Percentiles rank a stretch among this genome's conserved stretches.
Evolutionary conservation across 140 eudicot species (phyloP).

Genomic region (Flaveria floridana): DNA sequence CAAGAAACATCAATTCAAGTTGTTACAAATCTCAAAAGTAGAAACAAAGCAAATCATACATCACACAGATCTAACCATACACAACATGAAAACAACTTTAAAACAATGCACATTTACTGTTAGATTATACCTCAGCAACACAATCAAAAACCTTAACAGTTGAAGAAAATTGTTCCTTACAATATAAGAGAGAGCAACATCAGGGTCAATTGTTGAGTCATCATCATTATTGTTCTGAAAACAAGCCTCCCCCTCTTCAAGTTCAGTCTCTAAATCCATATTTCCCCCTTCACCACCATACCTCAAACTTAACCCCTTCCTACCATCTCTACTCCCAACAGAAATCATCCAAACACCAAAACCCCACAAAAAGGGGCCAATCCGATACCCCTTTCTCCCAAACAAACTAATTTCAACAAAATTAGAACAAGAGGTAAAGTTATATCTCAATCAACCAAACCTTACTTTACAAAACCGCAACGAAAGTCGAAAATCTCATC

Average conservation of each 20-base stretch:
- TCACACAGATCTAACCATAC: conserved; percentile 32
- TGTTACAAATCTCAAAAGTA: conserved; percentile 2
- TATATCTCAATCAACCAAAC: conserved; percentile 38
- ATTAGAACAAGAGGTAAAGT: neutral
- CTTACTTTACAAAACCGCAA: conserved; percentile 32
- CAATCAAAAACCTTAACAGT: neutral
- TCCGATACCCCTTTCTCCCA: conserved; percentile 22
- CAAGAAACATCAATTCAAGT: conserved; percentile 12
- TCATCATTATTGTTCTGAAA: conserved; percentile 43
- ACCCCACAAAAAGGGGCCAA: conserved; percentile 23
- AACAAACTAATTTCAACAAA: conserved; percentile 19
- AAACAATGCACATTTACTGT: conserved; percentile 30
- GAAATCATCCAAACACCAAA: conserved; percentile 54
- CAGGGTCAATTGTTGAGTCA: conserved; percentile 75
- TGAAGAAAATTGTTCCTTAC: conserved; percentile 50
- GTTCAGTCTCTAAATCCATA: conserved; percentile 75
- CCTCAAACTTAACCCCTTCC: conserved; percentile 68
- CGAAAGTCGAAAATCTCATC: conserved; percentile 39
- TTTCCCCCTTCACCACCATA: conserved; percentile 52
- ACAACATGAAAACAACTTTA: neutral
- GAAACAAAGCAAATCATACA: conserved; percentile 20
- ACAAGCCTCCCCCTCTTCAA: conserved; percentile 97
- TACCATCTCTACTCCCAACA: conserved; percentile 70
- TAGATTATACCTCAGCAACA: conserved; percentile 10
- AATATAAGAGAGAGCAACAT: conserved; percentile 85